Evolutionary conservation across 768 basidiomycete species (phyloP).

Genomic region (Hygrocybe punicea): DNA sequence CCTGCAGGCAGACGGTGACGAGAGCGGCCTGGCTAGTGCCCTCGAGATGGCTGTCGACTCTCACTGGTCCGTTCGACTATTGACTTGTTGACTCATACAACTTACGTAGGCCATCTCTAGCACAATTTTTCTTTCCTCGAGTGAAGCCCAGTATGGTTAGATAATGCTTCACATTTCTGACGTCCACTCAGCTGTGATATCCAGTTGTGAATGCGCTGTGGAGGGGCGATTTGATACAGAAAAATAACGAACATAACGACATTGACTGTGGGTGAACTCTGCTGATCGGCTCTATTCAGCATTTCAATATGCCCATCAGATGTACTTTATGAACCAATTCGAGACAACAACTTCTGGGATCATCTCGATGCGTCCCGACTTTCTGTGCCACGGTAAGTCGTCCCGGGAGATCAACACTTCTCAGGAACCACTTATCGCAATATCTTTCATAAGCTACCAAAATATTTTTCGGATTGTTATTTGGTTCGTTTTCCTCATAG

Average conservation of each 20-base stretch:
- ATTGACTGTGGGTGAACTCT: conserved; percentile 61
- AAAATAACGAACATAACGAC: conserved; percentile 66
- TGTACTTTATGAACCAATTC: conserved; percentile 58
- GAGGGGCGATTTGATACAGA: conserved; percentile 79
- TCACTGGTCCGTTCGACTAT: conserved; percentile 55
- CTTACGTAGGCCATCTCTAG: conserved; percentile 33
- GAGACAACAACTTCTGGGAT: conserved; percentile 55
- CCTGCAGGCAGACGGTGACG: conserved; percentile 69
- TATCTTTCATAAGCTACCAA: conserved; percentile 58
- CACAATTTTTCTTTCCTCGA: conserved; percentile 80
- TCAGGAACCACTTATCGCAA: neutral
- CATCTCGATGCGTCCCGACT: conserved; percentile 76
- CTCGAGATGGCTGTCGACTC: conserved; percentile 92
- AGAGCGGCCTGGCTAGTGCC: conserved; percentile 69
- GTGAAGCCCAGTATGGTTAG: conserved; percentile 76
- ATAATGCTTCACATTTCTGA: conserved; percentile 12
- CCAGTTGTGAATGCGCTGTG: conserved; percentile 79
- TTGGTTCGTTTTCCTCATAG: conserved; percentile 74
- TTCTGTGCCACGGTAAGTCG: conserved; percentile 65
- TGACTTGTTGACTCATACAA: neutral
- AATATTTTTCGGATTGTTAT: conserved; percentile 74
- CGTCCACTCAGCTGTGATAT: neutral
- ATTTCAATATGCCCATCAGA: conserved; percentile 42
- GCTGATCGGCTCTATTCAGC: neutral
- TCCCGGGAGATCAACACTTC: neutral